These are phyloP conservation scores for Monilinia vaccinii-corymbosi DNA, from an alignment of 2,329 filamentous ascomycete species.

Conservation along the genomic window DNA sequence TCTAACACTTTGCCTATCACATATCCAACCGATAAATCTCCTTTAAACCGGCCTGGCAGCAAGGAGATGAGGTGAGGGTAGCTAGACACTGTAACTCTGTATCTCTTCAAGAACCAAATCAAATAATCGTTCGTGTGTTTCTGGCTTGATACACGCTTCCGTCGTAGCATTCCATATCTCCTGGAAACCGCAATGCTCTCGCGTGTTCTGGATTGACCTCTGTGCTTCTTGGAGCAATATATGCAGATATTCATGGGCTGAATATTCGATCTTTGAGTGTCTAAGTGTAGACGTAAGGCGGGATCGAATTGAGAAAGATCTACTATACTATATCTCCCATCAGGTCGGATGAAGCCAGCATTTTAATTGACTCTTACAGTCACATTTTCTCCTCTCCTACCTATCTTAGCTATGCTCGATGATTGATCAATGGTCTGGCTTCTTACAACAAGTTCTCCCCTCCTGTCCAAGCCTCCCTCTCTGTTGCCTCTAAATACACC, in stretches of 20 bases:
- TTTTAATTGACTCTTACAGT: no score
- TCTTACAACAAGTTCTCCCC: no score
- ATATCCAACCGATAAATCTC: background rate
- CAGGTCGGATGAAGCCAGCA: background rate
- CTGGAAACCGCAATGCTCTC: background rate
- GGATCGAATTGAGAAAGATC: background rate
- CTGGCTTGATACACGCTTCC: background rate
- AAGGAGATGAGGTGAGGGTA: background rate
- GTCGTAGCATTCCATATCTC: background rate
- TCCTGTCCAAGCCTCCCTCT: no score
- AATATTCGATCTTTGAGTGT: background rate
- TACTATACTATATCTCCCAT: background rate
- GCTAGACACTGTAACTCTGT: background rate
- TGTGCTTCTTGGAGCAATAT: background rate
- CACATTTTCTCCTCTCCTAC: background rate
- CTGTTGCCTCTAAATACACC: no score
- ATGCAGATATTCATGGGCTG: background rate
- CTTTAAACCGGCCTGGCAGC: no score
- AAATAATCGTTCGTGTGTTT: background rate
- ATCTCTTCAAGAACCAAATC: background rate
- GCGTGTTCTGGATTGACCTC: background rate
- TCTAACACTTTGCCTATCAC: background rate
- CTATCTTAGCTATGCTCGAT: no score
- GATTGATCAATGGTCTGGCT: no score
- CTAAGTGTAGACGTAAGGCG: background rate